Conservation (phyloP, 495 filamentous ascomycete genomes). For the Patellaria atrata region DNA sequence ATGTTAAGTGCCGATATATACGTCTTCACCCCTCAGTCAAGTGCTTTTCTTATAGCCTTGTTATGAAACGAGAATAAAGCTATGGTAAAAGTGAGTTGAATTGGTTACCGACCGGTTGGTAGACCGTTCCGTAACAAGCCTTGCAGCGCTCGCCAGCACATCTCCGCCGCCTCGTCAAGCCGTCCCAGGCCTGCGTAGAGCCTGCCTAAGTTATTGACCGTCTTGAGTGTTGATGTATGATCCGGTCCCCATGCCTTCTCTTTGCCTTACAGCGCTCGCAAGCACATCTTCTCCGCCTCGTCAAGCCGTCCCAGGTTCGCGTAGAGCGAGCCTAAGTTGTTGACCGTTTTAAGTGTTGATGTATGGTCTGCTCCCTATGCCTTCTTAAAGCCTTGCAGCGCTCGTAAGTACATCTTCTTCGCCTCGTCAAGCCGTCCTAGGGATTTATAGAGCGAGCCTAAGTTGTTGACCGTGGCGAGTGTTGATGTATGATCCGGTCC, state of each 20-base stretch:
- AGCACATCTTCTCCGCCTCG: constrained; percentile 1
- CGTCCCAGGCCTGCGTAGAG: constrained; percentile 1
- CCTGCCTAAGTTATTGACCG: constrained; percentile 1
- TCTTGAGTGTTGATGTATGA: constrained; percentile 1
- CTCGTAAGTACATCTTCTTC: not conserved
- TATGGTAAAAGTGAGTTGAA: too few relatives aligned
- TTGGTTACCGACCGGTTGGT: too few relatives aligned
- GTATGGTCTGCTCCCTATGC: constrained; percentile 1
- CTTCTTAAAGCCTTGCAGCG: not conserved
- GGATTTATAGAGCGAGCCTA: too few relatives aligned
- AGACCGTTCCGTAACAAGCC: too few relatives aligned
- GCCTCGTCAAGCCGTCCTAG: not conserved
- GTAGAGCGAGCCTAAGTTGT: not conserved
- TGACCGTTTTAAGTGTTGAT: constrained; percentile 1
- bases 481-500: constrained; percentile 7
- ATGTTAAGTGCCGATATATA: constrained; percentile 9
- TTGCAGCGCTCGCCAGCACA: constrained; percentile 1
- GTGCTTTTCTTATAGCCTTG: constrained; percentile 8
- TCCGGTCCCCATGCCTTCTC: constrained; percentile 1
- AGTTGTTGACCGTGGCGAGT: constrained; percentile 6
- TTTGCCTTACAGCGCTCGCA: constrained; percentile 1
- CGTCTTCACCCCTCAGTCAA: constrained; percentile 4
- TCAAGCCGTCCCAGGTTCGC: constrained; percentile 1
- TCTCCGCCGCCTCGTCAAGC: constrained; percentile 1
- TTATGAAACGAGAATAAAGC: too few relatives aligned